Percentiles rank a stretch among this genome's conserved stretches.
These are phyloP conservation scores for Phycomyces blakesleeanus DNA, from an alignment of 192 early-diverging fungal species.

Conservation along the genomic window DNA sequence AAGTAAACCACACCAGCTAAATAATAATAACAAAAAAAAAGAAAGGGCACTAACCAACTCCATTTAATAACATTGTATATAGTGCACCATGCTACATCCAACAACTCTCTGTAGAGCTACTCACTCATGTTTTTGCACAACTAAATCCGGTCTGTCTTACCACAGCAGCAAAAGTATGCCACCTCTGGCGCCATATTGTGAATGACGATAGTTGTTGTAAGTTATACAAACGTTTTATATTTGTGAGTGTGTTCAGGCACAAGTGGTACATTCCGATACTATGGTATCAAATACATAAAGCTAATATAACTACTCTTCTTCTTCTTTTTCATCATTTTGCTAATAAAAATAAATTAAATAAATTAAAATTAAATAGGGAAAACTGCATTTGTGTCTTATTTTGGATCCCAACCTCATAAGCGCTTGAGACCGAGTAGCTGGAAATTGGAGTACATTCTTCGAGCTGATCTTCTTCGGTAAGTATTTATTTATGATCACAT, in stretches of 20 bases:
- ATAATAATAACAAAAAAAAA: too few species aligned
- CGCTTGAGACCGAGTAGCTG: slow-evolving; percentile 29
- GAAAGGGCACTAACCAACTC: background rate
- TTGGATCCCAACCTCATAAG: slow-evolving; percentile 38
- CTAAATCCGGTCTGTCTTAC: slow-evolving; percentile 28
- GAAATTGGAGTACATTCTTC: slow-evolving; percentile 40
- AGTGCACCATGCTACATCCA: slow-evolving; percentile 21
- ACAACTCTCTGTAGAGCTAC: slow-evolving; percentile 27
- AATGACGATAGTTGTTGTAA: slow-evolving; percentile 39
- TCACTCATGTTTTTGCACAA: slow-evolving; percentile 37
- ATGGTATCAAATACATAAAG: too few species aligned
- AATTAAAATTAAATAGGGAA: too few species aligned
- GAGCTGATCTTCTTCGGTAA: slow-evolving; percentile 36
- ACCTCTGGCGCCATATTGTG: slow-evolving; percentile 32
- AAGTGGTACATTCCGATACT: too few species aligned
- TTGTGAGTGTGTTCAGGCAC: too few species aligned
- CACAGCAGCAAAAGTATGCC: slow-evolving; percentile 24
- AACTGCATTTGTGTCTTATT: slow-evolving; percentile 39
- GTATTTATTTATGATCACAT: background rate
- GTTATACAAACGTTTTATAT: too few species aligned
- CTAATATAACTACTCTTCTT: too few species aligned
- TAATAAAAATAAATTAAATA: too few species aligned
- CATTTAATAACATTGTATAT: background rate
- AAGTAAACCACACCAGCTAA: too few species aligned
- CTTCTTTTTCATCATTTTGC: too few species aligned